Conservation (phyloP, 805 yeast species). For the Teunomyces barrocoloradensis region DNA sequence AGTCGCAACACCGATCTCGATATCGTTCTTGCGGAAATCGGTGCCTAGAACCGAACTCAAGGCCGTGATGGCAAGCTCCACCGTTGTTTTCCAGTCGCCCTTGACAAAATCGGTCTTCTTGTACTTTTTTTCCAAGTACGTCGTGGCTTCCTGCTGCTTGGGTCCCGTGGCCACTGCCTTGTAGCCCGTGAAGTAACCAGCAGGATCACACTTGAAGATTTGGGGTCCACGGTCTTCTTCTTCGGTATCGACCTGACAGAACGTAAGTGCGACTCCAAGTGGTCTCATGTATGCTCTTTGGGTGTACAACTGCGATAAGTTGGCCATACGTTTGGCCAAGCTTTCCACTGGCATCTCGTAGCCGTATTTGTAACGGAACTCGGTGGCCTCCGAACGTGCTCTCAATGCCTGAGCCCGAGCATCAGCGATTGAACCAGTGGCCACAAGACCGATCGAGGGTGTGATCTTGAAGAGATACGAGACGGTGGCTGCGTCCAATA, state of each 20-base stretch:
- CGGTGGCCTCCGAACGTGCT: slow-evolving; percentile 95
- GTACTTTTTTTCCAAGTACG: slow-evolving; percentile 84
- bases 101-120: slow-evolving; percentile 64
- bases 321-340: slow-evolving; percentile 92
- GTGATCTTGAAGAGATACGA: slow-evolving; percentile 84
- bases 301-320: slow-evolving; percentile 90
- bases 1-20: slow-evolving; percentile 89
- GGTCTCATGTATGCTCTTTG: slow-evolving; percentile 99
- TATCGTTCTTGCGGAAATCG: slow-evolving; percentile 89
- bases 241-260: slow-evolving; percentile 61
- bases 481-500: slow-evolving; percentile 83
- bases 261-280: slow-evolving; percentile 87
- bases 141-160: slow-evolving; percentile 92
- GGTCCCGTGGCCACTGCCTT: slow-evolving; percentile 96
- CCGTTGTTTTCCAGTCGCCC: slow-evolving; percentile 87
- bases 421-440: slow-evolving; percentile 95
- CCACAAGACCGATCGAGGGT: slow-evolving; percentile 78
- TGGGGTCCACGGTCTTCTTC: slow-evolving; percentile 85
- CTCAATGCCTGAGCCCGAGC: slow-evolving; percentile 87
- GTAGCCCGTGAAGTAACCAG: slow-evolving; percentile 89
- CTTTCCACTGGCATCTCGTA: slow-evolving; percentile 96
- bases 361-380: slow-evolving; percentile 90
- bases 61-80: slow-evolving; percentile 84
- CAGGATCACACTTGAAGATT: slow-evolving; percentile 93
- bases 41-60: slow-evolving; percentile 85